Evolutionary conservation across 352 stramenopile genomes (phyloP).

Genomic region (Pythium aphanidermatum): DNA sequence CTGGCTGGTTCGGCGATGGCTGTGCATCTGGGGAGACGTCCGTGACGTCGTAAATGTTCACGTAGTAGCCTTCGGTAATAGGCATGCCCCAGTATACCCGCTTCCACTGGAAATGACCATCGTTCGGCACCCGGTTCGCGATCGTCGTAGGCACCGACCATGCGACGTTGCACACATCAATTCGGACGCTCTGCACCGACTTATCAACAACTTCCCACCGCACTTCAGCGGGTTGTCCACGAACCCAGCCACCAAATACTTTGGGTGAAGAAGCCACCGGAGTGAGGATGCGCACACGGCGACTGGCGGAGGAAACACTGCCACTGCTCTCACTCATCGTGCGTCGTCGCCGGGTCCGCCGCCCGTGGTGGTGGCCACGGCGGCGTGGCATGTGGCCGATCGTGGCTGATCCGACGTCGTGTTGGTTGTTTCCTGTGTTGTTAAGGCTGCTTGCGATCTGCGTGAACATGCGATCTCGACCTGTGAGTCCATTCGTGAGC

Average conservation of each 20-base stretch:
- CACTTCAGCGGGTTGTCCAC: conserved; percentile 70
- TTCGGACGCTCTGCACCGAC: conserved; percentile 61
- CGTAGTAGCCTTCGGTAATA: conserved; percentile 80
- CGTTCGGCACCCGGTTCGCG: conserved; percentile 53
- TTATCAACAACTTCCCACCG: conserved; percentile 73
- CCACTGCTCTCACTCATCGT: conserved; percentile 29
- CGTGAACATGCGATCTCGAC: conserved; percentile 22
- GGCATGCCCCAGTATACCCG: conserved; percentile 84
- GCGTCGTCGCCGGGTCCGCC: conserved; percentile 15
- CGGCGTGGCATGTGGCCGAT: conserved; percentile 12
- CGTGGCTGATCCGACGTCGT: background rate
- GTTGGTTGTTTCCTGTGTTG: conserved; percentile 1
- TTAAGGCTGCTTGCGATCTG: conserved; percentile 17
- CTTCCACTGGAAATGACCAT: conserved; percentile 66
- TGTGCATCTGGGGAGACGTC: conserved; percentile 28
- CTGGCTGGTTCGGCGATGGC: conserved; percentile 17
- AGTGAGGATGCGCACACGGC: conserved; percentile 47
- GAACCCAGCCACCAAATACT: conserved; percentile 62
- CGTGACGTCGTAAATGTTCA: conserved; percentile 84
- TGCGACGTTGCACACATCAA: conserved; percentile 82
- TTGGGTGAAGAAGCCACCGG: conserved; percentile 39
- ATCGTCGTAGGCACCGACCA: conserved; percentile 80
- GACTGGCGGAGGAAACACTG: conserved; percentile 20
- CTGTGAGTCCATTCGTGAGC: conserved; percentile 11
- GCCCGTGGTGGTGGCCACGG: conserved; percentile 15